A percentile compares a stretch with the other conserved stretches of the same genome.
phyloP scores from a whole-genome alignment of 805 yeast genomes.

The Saturnispora hagleri region DNA sequence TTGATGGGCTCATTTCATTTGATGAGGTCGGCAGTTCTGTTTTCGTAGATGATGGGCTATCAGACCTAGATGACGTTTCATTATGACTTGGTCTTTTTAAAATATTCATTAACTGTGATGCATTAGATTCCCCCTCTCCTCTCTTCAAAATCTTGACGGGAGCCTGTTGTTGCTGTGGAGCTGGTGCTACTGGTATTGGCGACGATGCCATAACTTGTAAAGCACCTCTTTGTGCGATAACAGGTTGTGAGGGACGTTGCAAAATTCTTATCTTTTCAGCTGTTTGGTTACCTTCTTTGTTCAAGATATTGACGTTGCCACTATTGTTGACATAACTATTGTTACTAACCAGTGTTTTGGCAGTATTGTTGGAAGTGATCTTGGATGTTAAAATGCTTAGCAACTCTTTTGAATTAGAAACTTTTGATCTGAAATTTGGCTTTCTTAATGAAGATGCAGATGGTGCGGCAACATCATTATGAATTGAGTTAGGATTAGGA shows the following conservation, averaged over 20 bases:
- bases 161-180: not conserved
- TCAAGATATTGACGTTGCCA: not conserved
- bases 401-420: slow-evolving; percentile 26
- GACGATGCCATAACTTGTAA: not conserved
- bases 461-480: slow-evolving; percentile 19
- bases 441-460: slow-evolving; percentile 26
- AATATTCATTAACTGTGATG: slow-evolving; percentile 4
- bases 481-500: not conserved
- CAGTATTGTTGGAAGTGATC: not conserved
- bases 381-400: slow-evolving; percentile 22
- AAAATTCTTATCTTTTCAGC: not conserved
- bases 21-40: slow-evolving; percentile 4
- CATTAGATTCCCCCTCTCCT: slow-evolving; percentile 2
- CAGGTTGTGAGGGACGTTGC: not conserved
- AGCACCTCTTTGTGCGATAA: not conserved
- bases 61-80: not conserved
- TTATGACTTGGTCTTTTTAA: not conserved
- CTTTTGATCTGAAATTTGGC: slow-evolving; percentile 27
- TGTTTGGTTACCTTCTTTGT: not conserved
- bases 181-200: not conserved
- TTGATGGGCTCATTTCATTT: slow-evolving; percentile 2
- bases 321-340: not conserved
- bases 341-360: not conserved
- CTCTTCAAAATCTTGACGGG: slow-evolving; percentile 9
- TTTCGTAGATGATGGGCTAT: slow-evolving; percentile 1